These are phyloP conservation scores for Botryotinia calthae DNA, from an alignment of 2,329 filamentous ascomycete species.

Conservation along the genomic window DNA sequence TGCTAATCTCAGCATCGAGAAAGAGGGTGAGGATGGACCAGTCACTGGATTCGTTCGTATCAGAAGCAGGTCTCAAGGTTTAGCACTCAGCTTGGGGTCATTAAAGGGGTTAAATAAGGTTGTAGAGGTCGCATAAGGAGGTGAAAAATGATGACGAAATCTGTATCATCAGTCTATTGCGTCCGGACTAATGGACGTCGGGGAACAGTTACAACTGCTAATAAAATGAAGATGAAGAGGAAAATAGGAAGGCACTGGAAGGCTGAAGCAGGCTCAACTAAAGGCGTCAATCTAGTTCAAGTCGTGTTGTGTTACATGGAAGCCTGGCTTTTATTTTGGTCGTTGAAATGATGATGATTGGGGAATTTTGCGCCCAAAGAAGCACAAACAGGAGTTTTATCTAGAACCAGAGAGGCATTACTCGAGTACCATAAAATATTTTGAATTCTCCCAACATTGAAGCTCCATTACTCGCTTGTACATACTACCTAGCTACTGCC, in stretches of 20 bases:
- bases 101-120: constrained; percentile 92
- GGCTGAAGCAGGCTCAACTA: constrained; percentile 24
- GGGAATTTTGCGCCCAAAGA: constrained; percentile 29
- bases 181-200: constrained; percentile 18
- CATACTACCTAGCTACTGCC: not conserved
- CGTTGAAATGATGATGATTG: constrained; percentile 23
- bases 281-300: constrained; percentile 25
- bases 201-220: constrained; percentile 24
- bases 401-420: constrained; percentile 33
- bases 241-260: constrained; percentile 18
- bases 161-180: constrained; percentile 15
- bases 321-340: constrained; percentile 16
- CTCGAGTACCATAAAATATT: constrained; percentile 28
- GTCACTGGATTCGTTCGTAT: constrained; percentile 98
- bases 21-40: constrained; percentile 90
- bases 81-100: constrained; percentile 89
- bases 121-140: constrained; percentile 40
- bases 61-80: constrained; percentile 91
- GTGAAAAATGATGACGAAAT: constrained; percentile 14
- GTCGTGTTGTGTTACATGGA: constrained; percentile 14
- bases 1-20: constrained; percentile 96
- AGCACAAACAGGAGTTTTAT: constrained; percentile 35
- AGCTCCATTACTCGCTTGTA: constrained; percentile 3
- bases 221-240: constrained; percentile 24
- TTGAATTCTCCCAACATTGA: constrained; percentile 23